Evolutionary conservation across 192 early-diverging fungal species (phyloP), one percentile per base, ranked within the genome.

Genomic region (Coemansia sp.): DNA sequence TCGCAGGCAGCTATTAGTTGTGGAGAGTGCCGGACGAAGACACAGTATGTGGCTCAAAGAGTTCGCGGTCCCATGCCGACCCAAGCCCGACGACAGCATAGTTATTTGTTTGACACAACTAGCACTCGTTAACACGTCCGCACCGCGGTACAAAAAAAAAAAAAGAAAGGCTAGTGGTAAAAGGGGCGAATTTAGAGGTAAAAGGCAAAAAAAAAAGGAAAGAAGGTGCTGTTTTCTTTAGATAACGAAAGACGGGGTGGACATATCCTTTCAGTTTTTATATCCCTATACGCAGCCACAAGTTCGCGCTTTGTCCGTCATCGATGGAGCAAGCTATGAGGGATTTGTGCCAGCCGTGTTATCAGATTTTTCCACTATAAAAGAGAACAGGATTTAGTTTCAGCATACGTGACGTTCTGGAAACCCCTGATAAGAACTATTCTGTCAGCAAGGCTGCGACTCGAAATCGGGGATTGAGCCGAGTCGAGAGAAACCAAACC

Each of bases 71-170:
- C 60, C 60, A 62, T 41, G 60, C 7, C 60, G 19, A 15, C 23
- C 19, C 60, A 62, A 41, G 36, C 36, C 60, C 15, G 60, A 41
- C 12, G 38, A 62, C 60, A 62, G 36, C 60, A 62, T 62, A 31
- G 15, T 32, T 57, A 21, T 8, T 21, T 5, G 55, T 32, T 23
- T 53, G 45, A 14, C 41, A 17, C 41, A 17, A 17, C 15, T 36
- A 37, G 36, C 21, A 44, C n/a, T 63, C 38, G 62, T 32, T 29
- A 34, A 45, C 2, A 15, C 27, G 46, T 48, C 46, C 5, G 25
- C 50, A n/a, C 23, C 50, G 50, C 25, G 4, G 50, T 14, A 41
- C 61, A 50, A 39, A 48, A 27, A 55, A 23, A 55, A 38, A 27
- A 39, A 8, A 57, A 57, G 41, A 3, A 5, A 14, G 11, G 5